phyloP scores from a whole-genome alignment of 306 rosid genomes.

The Arachis hypogaea region DNA sequence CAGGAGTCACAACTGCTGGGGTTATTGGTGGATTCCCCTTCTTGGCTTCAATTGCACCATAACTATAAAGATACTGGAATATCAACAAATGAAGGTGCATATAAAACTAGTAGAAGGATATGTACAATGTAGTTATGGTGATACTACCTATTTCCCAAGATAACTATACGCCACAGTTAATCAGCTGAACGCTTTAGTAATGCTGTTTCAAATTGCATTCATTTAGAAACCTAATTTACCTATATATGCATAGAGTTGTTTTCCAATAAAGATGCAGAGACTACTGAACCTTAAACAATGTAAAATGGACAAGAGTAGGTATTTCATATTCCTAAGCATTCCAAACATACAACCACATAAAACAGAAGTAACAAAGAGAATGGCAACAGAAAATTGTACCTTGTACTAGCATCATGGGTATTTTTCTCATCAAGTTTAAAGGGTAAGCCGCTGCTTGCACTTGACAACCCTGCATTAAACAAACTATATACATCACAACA shows the following conservation, averaged over 20 bases:
- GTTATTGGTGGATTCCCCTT: slow-evolving; percentile 76
- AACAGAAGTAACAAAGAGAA: slow-evolving; percentile 26
- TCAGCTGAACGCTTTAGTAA: slow-evolving; percentile 17
- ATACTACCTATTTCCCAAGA: neutral
- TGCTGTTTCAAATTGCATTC: neutral
- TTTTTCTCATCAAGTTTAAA: slow-evolving; percentile 56
- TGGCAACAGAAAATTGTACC: slow-evolving; percentile 48
- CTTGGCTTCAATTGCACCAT: slow-evolving; percentile 71
- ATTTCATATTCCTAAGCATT: neutral
- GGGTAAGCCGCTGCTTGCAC: slow-evolving; percentile 54
- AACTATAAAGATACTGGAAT: slow-evolving; percentile 51
- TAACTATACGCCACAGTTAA: slow-evolving; percentile 12
- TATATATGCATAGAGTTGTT: neutral
- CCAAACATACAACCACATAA: slow-evolving; percentile 4
- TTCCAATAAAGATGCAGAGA: slow-evolving; percentile 17
- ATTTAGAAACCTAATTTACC: slow-evolving; percentile 27
- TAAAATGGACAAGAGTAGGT: slow-evolving; percentile 12
- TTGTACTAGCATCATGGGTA: slow-evolving; percentile 56
- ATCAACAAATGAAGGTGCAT: slow-evolving; percentile 26
- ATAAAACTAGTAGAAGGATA: neutral
- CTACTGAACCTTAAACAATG: slow-evolving; percentile 4
- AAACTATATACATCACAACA: slow-evolving; percentile 36
- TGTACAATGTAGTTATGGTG: neutral
- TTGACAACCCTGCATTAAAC: slow-evolving; percentile 65
- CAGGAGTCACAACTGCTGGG: slow-evolving; percentile 96